Evolutionary conservation across 352 stramenopile species (phyloP), one percentile per base, ranked within the genome.

Genomic region (Phytophthora pisi): DNA sequence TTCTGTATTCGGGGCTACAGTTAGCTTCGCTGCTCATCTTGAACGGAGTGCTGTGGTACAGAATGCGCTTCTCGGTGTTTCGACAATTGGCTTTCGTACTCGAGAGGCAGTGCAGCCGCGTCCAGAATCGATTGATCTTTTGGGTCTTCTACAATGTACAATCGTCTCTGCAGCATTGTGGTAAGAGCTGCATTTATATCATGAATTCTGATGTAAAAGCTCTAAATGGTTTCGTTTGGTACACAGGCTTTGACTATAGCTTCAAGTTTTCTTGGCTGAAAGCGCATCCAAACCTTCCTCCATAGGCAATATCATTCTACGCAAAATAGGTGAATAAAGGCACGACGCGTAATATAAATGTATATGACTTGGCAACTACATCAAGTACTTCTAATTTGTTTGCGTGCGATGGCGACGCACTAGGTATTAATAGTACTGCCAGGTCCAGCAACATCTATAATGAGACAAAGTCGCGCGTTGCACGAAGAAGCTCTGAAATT

Each of bases 51-150:
- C 23, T 83, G 7, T 49, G 43, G 16, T 42, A 42, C 1, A 72
- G 66, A 20, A 64, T 83, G 8, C 31, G 24, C 2, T 31, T 87
- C 20, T 74, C 69, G 0, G 40, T 63, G 4, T 16, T 79, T 7
- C 49, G 51, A 1, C 70, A 81, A 15, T 53, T 87, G 9, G 68
- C 66, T 20, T 83, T 87, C 47, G 70, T 85, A 11, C 49, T 87
- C 8, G 51, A 68, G 23, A 69, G 45, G 8, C 70, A 84, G 11
- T 64, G 50, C 38, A 58, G 36, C 11, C 42, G 72, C 16, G 51
- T 82, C 2, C 78, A 81, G 36, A 34, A 40, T 51, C 78, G 72
- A 36, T 26, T 87, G 8, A 42, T 76, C 24, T 68, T 78, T 52
- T 86, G 72, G 64, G 60, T 86, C 4, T 59, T 70, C 10, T 78